Conservation (phyloP, 805 yeast species). For the Isabelozyma pseudorhagii region DNA sequence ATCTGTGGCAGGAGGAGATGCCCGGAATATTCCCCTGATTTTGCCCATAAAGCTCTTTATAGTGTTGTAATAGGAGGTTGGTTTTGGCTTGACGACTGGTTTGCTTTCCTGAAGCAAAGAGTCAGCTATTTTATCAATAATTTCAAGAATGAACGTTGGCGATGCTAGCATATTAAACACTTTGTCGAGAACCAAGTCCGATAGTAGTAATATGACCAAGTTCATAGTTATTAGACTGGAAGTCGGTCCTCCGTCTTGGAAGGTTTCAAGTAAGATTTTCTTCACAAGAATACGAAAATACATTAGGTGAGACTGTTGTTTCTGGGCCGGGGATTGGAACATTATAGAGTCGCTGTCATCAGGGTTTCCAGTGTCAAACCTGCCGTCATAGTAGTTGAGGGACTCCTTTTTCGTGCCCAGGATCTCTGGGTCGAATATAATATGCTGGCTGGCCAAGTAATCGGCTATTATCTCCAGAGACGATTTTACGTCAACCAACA, state of each 20-base stretch:
- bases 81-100: background rate
- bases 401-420: background rate
- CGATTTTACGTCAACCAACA: background rate
- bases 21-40: background rate
- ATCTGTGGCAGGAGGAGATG: background rate
- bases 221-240: slow-evolving; percentile 21
- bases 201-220: slow-evolving; percentile 19
- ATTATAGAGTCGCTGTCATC: background rate
- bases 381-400: background rate
- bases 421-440: slow-evolving; percentile 11
- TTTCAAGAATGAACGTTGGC: slow-evolving; percentile 22
- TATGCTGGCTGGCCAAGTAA: slow-evolving; percentile 10
- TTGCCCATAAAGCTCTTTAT: background rate
- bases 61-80: background rate
- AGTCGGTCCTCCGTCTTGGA: slow-evolving; percentile 9
- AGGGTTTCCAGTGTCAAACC: background rate
- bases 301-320: slow-evolving; percentile 2
- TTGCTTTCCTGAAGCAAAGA: slow-evolving; percentile 1
- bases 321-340: background rate
- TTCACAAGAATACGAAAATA: slow-evolving; percentile 22
- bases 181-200: slow-evolving; percentile 26
- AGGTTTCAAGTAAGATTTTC: slow-evolving; percentile 16
- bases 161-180: slow-evolving; percentile 19
- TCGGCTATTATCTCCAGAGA: background rate
- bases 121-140: slow-evolving; percentile 5